These are phyloP conservation scores for Taphrina deformans DNA, from an alignment of 1,139 yeast genomes.

Conservation along the genomic window DNA sequence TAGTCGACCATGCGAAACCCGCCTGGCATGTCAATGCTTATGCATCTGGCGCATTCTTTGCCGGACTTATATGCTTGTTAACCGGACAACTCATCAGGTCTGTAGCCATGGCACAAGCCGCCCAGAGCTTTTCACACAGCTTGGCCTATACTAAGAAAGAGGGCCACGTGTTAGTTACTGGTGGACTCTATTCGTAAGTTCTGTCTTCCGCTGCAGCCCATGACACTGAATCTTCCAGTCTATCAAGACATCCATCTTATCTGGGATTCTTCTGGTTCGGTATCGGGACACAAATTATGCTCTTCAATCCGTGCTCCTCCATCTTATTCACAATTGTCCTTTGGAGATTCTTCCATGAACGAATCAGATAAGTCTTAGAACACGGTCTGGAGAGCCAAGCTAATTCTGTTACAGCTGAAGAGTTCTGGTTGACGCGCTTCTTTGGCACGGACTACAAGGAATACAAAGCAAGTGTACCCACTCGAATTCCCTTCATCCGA, in stretches of 20 bases:
- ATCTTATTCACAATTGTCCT: conserved; percentile 54
- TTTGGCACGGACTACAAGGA: conserved; percentile 64
- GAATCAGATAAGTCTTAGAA: conserved; percentile 75
- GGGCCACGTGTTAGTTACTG: conserved; percentile 66
- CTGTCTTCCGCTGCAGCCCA: neutral
- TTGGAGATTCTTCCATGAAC: conserved; percentile 63
- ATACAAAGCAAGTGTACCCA: conserved; percentile 56
- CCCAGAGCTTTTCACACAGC: conserved; percentile 80
- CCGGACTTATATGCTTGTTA: conserved; percentile 55
- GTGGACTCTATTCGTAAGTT: conserved; percentile 61
- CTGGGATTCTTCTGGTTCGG: conserved; percentile 95
- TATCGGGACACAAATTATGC: conserved; percentile 71
- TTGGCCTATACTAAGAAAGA: conserved; percentile 57
- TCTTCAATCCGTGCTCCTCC: conserved; percentile 62
- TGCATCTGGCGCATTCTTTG: conserved; percentile 39
- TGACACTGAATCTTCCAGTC: neutral
- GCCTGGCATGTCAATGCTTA: conserved; percentile 40
- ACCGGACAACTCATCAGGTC: conserved; percentile 70
- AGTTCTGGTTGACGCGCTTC: conserved; percentile 47
- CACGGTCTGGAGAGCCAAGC: conserved; percentile 34
- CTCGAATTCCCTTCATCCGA: conserved; percentile 64
- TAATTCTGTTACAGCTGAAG: conserved; percentile 21
- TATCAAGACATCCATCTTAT: conserved; percentile 79
- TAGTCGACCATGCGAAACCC: conserved; percentile 50
- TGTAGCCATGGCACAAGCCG: conserved; percentile 83